Percentiles rank a stretch among this genome's conserved stretches.
phyloP scores from a whole-genome alignment of 345 rosid species.

The Gossypium australe region DNA sequence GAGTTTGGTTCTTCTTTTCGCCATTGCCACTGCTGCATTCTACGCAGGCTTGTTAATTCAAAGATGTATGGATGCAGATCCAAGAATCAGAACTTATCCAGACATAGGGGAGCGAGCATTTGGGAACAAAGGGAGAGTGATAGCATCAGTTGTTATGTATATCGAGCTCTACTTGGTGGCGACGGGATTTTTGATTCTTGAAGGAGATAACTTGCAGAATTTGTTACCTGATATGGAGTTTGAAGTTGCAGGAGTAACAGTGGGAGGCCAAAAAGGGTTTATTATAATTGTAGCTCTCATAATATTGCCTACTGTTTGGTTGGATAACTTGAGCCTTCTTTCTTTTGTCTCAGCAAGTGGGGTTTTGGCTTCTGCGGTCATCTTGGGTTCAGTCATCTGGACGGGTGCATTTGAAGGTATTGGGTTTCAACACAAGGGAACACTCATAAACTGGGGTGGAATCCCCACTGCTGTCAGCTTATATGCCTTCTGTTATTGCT shows the following conservation, averaged over 20 bases:
- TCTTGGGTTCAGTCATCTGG: constrained; percentile 65
- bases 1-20: constrained; percentile 54
- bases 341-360: constrained; percentile 93
- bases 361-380: constrained; percentile 68
- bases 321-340: constrained; percentile 66
- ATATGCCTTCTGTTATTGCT: constrained; percentile 82
- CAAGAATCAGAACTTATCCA: constrained; percentile 60
- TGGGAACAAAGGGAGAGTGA: constrained; percentile 59
- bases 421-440: constrained; percentile 54
- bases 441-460: constrained; percentile 43
- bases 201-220: constrained; percentile 80
- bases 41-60: constrained; percentile 67
- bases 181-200: constrained; percentile 76
- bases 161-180: constrained; percentile 77
- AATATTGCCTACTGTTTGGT: constrained; percentile 74
- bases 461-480: constrained; percentile 76
- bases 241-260: constrained; percentile 36
- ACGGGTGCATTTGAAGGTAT: constrained; percentile 68
- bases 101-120: constrained; percentile 84
- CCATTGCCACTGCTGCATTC: constrained; percentile 52
- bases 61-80: constrained; percentile 72
- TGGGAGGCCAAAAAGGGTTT: constrained; percentile 53
- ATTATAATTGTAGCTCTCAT: constrained; percentile 59
- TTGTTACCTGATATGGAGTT: constrained; percentile 46
- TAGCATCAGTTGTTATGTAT: constrained; percentile 59